phyloP scores from a whole-genome alignment of 2,329 filamentous ascomycete genomes.

The Scolecobasidium constrictum region DNA sequence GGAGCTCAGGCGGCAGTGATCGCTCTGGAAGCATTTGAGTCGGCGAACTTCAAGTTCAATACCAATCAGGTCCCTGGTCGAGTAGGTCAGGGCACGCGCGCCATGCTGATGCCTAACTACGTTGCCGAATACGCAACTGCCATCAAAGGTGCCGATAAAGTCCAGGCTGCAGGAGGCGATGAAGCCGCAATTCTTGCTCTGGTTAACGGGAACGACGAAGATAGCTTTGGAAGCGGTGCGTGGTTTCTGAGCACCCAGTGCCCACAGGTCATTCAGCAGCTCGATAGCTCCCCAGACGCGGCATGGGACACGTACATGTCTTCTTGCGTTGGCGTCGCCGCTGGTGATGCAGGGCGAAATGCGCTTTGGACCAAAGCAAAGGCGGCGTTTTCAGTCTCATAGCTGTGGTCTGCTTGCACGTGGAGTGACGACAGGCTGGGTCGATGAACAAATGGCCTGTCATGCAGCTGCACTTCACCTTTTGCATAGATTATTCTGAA shows the following conservation, averaged over 20 bases:
- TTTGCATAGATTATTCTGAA: neutral
- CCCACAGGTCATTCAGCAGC: constrained; percentile 6
- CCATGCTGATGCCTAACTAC: constrained; percentile 50
- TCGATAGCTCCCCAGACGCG: constrained; percentile 28
- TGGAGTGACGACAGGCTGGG: neutral
- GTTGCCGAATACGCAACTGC: constrained; percentile 45
- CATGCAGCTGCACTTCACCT: neutral
- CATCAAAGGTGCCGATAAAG: constrained; percentile 23
- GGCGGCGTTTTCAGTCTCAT: constrained; percentile 12
- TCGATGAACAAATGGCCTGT: neutral
- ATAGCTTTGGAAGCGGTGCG: constrained; percentile 47
- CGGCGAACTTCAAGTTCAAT: constrained; percentile 60
- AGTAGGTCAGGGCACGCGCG: constrained; percentile 61
- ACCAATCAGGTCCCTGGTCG: constrained; percentile 40
- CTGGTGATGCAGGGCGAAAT: constrained; percentile 33
- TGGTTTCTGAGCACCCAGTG: constrained; percentile 53
- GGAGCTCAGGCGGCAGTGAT: constrained; percentile 60
- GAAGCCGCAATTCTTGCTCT: constrained; percentile 36
- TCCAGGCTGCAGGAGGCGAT: constrained; percentile 23
- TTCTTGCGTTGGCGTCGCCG: constrained; percentile 42
- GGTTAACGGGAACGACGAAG: constrained; percentile 35
- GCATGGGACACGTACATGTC: constrained; percentile 43
- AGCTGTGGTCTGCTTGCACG: neutral
- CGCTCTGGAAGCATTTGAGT: constrained; percentile 62
- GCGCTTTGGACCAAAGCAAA: constrained; percentile 40